Evolutionary conservation across 176 grass and related monocot genomes (phyloP).

Genomic region (Musa schizocarpa): DNA sequence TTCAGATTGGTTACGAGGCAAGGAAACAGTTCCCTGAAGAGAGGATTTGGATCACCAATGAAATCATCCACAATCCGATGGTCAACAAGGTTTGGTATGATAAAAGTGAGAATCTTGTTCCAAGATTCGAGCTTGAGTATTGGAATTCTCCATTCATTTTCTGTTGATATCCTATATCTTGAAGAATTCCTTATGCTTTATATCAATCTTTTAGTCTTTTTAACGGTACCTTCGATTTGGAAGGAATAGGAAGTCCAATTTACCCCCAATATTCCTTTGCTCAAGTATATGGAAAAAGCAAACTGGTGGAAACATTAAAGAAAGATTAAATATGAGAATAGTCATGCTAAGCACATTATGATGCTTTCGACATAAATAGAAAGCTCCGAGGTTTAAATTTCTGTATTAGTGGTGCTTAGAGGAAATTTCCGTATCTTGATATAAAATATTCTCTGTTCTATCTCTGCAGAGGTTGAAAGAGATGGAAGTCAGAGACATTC

Average conservation of each 20-base stretch:
- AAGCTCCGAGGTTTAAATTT: no score
- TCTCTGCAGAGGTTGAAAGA: constrained; percentile 60
- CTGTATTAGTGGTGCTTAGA: neutral
- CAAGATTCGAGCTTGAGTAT: neutral
- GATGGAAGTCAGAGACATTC: constrained; percentile 10
- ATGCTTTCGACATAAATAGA: neutral
- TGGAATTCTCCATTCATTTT: neutral
- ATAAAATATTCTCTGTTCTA: neutral
- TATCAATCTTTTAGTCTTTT: no score
- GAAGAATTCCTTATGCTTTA: neutral
- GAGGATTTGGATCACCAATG: constrained; percentile 90
- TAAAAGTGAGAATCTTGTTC: neutral
- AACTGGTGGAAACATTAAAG: neutral
- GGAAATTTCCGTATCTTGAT: neutral
- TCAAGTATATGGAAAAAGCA: neutral
- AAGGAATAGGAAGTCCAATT: neutral
- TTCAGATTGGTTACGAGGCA: constrained; percentile 98
- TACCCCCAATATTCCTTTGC: neutral
- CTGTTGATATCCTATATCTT: neutral
- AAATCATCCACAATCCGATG: constrained; percentile 96
- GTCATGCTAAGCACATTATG: neutral
- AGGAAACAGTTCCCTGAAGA: constrained; percentile 99
- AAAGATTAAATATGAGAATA: neutral
- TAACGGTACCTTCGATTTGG: no score
- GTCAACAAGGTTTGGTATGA: constrained; percentile 66